These are phyloP conservation scores for Suillus bovinus DNA, from an alignment of 768 basidiomycete genomes.

Conservation along the genomic window DNA sequence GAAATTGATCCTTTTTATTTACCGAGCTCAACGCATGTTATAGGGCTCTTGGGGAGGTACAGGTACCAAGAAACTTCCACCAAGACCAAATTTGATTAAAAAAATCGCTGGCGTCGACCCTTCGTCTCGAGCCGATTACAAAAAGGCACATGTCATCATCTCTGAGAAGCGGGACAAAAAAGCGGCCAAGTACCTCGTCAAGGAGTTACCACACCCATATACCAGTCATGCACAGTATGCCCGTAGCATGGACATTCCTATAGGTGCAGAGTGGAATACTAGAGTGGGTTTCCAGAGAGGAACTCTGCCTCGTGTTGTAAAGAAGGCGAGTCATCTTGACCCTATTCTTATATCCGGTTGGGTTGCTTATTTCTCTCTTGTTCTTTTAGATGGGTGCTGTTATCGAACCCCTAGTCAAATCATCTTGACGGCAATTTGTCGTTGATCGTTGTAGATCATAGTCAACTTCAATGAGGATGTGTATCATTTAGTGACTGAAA, in stretches of 20 bases:
- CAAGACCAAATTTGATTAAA: conserved; percentile 76
- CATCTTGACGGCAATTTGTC: conserved; percentile 26
- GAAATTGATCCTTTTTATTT: background rate
- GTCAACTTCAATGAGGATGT: background rate
- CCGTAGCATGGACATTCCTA: conserved; percentile 72
- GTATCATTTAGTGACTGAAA: background rate
- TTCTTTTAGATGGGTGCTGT: conserved; percentile 62
- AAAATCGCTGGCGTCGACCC: conserved; percentile 82
- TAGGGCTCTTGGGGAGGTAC: conserved; percentile 93
- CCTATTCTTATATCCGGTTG: conserved; percentile 13
- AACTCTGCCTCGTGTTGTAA: conserved; percentile 82
- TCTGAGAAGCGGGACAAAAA: conserved; percentile 96
- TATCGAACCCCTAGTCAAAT: conserved; percentile 68
- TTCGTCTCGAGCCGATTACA: conserved; percentile 76
- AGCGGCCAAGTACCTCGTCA: conserved; percentile 83
- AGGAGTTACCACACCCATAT: conserved; percentile 93
- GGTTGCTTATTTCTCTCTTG: conserved; percentile 9
- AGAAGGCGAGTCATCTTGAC: conserved; percentile 57
- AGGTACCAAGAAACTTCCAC: conserved; percentile 59
- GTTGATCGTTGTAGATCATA: background rate
- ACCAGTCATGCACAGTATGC: conserved; percentile 94
- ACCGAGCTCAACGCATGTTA: conserved; percentile 5
- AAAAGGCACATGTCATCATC: conserved; percentile 89
- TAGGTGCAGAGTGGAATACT: conserved; percentile 95
- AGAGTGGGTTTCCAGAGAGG: conserved; percentile 79